A percentile compares a stretch with the other conserved stretches of the same genome.
Conservation (phyloP, 768 basidiomycete species). For the Flagelloscypha sp. region DNA sequence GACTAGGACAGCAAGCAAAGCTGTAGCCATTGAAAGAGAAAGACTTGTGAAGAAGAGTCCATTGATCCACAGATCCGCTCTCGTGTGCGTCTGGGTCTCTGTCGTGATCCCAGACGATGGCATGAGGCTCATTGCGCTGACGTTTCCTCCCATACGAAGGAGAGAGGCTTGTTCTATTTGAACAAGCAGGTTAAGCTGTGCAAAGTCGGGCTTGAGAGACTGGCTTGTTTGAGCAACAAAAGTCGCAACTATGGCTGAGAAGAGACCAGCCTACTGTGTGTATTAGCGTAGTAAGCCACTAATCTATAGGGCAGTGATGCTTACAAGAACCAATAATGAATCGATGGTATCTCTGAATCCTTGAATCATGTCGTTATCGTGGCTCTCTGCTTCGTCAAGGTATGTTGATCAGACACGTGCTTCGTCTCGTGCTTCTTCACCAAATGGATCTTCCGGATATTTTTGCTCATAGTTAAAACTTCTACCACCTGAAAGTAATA, state of each 20-base stretch:
- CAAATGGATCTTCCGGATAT: constrained; percentile 1
- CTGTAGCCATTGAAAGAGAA: too few species aligned
- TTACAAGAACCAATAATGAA: constrained; percentile 1
- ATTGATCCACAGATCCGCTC: too few species aligned
- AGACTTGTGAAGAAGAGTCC: too few species aligned
- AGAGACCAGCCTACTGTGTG: constrained; percentile 3
- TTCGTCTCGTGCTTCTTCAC: neutral
- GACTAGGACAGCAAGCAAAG: too few species aligned
- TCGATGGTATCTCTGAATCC: neutral
- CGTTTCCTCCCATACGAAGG: too few species aligned
- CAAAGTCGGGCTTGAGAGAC: constrained; percentile 1
- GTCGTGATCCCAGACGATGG: too few species aligned
- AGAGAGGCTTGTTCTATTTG: too few species aligned
- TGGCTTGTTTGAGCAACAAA: constrained; percentile 4
- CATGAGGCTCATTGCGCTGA: too few species aligned
- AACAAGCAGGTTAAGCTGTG: too few species aligned
- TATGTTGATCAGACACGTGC: constrained; percentile 1
- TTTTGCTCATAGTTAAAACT: constrained; percentile 2
- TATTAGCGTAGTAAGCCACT: neutral
- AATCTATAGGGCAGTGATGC: neutral
- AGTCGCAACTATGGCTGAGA: constrained; percentile 4
- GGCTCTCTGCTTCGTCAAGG: neutral
- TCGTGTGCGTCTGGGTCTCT: too few species aligned
- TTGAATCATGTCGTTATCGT: constrained; percentile 2
- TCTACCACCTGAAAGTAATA: neutral